These are phyloP conservation scores for Dicorynia guianensis DNA, from an alignment of 306 rosid species.

Conservation along the genomic window DNA sequence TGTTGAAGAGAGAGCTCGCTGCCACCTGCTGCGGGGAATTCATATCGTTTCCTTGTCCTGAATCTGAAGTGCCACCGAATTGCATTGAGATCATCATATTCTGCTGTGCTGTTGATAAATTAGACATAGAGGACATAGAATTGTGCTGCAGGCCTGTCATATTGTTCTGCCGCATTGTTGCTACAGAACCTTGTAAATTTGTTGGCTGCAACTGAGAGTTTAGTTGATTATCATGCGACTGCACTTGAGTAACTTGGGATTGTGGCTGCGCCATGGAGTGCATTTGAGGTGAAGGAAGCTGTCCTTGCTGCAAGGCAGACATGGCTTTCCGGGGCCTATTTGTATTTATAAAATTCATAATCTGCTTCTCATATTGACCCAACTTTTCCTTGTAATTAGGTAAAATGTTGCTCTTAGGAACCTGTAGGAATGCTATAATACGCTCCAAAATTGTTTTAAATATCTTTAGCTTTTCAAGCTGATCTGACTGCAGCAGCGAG, in stretches of 20 bases:
- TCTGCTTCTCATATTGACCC: conserved; percentile 52
- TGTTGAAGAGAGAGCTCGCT: conserved; percentile 75
- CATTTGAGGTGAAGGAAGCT: conserved; percentile 33
- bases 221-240: too few species aligned
- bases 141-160: too few species aligned
- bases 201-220: too few species aligned
- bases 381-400: conserved; percentile 47
- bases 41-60: conserved; percentile 74
- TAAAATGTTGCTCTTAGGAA: conserved; percentile 39
- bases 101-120: conserved; percentile 62
- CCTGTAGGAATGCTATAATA: conserved; percentile 44
- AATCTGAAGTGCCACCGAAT: conserved; percentile 63
- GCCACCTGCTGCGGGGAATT: conserved; percentile 70
- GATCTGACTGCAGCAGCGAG: conserved; percentile 55
- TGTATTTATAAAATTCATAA: conserved; percentile 38
- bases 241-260: conserved; percentile 46
- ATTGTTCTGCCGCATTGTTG: too few species aligned
- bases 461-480: conserved; percentile 51
- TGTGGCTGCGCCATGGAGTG: conserved; percentile 47
- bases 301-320: conserved; percentile 53
- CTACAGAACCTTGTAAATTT: too few species aligned
- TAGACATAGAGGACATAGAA: conserved; percentile 53
- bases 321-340: conserved; percentile 51
- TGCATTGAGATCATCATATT: conserved; percentile 72
- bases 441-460: conserved; percentile 60